These are phyloP conservation scores for Paramecium sexaurelia DNA, from an alignment of 73 alveolate genomes.

Conservation along the genomic window DNA sequence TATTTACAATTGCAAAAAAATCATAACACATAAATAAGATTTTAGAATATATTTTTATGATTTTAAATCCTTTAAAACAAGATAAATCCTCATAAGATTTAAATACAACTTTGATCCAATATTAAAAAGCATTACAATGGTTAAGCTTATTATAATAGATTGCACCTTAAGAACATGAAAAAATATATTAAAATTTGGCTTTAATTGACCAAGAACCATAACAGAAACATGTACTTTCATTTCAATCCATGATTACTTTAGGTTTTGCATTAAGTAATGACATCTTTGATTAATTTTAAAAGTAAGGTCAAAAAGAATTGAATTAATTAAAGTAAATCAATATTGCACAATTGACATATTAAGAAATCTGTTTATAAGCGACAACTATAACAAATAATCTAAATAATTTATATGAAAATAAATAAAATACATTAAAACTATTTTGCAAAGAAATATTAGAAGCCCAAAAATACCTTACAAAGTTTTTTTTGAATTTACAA, in stretches of 20 bases:
- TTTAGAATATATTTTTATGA: slow-evolving; percentile 4
- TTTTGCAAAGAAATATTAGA: slow-evolving; percentile 9
- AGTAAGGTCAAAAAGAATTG: background rate
- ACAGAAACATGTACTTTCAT: background rate
- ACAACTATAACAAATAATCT: background rate
- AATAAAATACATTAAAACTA: background rate
- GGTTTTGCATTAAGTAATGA: background rate
- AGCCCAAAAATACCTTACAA: background rate
- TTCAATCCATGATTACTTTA: background rate
- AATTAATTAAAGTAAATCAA: background rate
- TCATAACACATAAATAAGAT: background rate
- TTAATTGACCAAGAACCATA: slow-evolving; percentile 19
- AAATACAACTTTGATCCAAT: background rate
- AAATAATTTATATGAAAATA: background rate
- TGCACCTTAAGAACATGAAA: slow-evolving; percentile 20
- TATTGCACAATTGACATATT: background rate
- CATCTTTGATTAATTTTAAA: background rate
- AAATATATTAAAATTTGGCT: background rate
- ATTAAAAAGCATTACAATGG: background rate
- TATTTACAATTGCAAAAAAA: slow-evolving; percentile 1
- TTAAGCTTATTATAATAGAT: background rate
- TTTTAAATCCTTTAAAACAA: background rate
- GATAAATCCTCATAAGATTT: background rate
- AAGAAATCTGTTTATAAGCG: background rate
- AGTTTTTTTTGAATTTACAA: background rate